A percentile compares a stretch with the other conserved stretches of the same genome.
phyloP scores from a whole-genome alignment of 163 green algal species.

The Prototheca cutis region DNA sequence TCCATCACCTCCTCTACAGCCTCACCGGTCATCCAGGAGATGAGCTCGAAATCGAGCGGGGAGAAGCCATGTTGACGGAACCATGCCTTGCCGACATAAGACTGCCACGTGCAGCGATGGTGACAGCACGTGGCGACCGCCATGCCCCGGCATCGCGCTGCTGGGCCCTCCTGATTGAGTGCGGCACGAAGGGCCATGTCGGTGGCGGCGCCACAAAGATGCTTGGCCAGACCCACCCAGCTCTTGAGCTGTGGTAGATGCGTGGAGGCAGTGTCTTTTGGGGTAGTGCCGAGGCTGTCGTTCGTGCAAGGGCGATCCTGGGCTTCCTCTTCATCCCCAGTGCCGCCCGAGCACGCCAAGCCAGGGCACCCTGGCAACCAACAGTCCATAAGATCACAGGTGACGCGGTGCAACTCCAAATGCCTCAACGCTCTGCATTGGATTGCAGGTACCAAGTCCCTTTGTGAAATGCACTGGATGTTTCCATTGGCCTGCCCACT shows the following conservation, averaged over 20 bases:
- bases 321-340: no score
- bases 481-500: no score
- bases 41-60: constrained; percentile 60
- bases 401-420: constrained; percentile 26
- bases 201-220: constrained; percentile 73
- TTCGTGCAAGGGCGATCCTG: no score
- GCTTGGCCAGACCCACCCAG: constrained; percentile 64
- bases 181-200: constrained; percentile 57
- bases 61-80: constrained; percentile 44
- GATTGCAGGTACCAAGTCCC: background rate
- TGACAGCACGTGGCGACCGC: constrained; percentile 75
- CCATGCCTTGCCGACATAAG: constrained; percentile 49
- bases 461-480: no score
- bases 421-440: constrained; percentile 28
- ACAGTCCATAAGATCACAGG: constrained; percentile 30
- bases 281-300: no score
- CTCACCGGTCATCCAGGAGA: constrained; percentile 64
- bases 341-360: background rate
- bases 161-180: background rate
- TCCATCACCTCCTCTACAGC: no score
- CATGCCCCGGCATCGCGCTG: constrained; percentile 29
- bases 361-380: constrained; percentile 1
- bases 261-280: no score
- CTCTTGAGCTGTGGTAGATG: background rate
- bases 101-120: constrained; percentile 65